A percentile compares a stretch with the other conserved stretches of the same genome.
These are phyloP conservation scores for Magnusiomyces starmeri DNA, from an alignment of 1,139 yeast genomes.

Conservation along the genomic window DNA sequence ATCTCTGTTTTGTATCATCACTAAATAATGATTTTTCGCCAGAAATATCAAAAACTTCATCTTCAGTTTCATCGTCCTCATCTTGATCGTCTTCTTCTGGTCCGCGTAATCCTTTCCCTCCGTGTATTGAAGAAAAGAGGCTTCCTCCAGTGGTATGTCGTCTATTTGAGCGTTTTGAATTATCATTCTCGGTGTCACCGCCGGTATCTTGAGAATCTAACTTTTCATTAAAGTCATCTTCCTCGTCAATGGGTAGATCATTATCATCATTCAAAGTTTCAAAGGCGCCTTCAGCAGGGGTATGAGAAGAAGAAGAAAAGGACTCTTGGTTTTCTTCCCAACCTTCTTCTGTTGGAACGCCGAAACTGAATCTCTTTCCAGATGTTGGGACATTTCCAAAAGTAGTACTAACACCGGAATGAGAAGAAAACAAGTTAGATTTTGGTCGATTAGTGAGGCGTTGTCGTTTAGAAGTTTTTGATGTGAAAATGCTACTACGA, in stretches of 20 bases:
- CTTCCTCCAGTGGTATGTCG: background rate
- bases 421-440: background rate
- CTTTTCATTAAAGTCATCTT: slow-evolving; percentile 31
- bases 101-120: background rate
- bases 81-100: background rate
- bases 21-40: background rate
- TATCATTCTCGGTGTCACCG: slow-evolving; percentile 38
- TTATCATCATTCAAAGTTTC: slow-evolving; percentile 20
- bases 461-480: slow-evolving; percentile 1
- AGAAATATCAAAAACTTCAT: background rate
- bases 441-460: background rate
- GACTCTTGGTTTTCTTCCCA: background rate
- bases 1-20: slow-evolving; percentile 1
- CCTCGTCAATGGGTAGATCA: slow-evolving; percentile 31
- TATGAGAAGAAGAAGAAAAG: background rate
- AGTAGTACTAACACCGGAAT: background rate
- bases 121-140: background rate
- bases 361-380: background rate
- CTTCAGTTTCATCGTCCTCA: background rate
- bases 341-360: slow-evolving; percentile 13
- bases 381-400: slow-evolving; percentile 1
- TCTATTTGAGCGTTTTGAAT: background rate
- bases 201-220: slow-evolving; percentile 29
- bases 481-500: background rate
- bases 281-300: slow-evolving; percentile 23